phyloP scores from a whole-genome alignment of 768 basidiomycete species.

The Podaxis sp. region DNA sequence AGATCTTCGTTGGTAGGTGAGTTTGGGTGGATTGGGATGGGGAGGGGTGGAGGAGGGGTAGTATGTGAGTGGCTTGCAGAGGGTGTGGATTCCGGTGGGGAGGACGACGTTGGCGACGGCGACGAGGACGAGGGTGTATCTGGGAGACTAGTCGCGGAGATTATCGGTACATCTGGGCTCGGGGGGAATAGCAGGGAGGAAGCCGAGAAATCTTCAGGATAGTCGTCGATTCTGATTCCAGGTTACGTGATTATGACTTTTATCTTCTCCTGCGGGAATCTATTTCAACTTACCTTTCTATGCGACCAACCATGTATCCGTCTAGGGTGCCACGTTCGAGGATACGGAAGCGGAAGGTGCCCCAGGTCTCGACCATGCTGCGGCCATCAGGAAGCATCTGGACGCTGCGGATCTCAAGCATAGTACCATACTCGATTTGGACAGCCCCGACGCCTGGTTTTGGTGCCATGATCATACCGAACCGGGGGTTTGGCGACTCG shows the following conservation, averaged over 20 bases:
- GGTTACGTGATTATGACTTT: conserved; percentile 8
- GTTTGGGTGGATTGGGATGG: conserved; percentile 18
- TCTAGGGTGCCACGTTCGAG: conserved; percentile 82
- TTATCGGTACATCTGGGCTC: background rate
- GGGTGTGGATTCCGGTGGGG: conserved; percentile 13
- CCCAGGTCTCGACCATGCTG: conserved; percentile 73
- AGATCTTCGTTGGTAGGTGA: conserved; percentile 60
- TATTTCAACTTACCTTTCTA: conserved; percentile 50
- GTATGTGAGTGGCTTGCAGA: background rate
- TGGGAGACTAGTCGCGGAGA: background rate
- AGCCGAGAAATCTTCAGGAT: conserved; percentile 37
- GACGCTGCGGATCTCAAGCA: conserved; percentile 85
- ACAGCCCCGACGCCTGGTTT: conserved; percentile 34
- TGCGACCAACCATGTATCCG: conserved; percentile 84
- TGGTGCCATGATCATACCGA: conserved; percentile 90
- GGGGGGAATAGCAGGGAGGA: conserved; percentile 16
- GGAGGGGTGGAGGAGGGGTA: conserved; percentile 4
- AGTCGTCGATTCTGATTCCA: conserved; percentile 31
- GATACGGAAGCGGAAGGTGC: conserved; percentile 75
- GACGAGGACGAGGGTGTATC: background rate
- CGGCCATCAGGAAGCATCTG: conserved; percentile 89
- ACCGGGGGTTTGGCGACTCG: conserved; percentile 68
- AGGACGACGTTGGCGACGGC: conserved; percentile 4
- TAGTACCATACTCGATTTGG: conserved; percentile 82
- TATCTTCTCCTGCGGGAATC: conserved; percentile 10